Percentiles rank a stretch among this genome's conserved stretches.
These are phyloP conservation scores for Didymella pomorum DNA, from an alignment of 2,329 filamentous ascomycete genomes.

Conservation along the genomic window DNA sequence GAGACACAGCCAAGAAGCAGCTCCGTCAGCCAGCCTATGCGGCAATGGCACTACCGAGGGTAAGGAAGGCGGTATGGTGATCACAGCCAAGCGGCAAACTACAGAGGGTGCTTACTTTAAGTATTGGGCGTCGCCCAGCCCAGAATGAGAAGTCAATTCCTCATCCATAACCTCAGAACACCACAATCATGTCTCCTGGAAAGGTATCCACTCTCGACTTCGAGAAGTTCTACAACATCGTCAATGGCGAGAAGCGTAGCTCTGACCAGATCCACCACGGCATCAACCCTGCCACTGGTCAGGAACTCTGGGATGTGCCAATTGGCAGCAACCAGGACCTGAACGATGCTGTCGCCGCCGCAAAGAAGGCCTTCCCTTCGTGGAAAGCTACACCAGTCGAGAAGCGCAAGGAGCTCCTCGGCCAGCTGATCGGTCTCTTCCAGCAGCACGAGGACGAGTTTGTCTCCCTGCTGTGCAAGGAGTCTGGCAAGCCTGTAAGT, in stretches of 20 bases:
- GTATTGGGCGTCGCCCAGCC: conserved; percentile 7
- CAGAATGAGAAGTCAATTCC: neutral
- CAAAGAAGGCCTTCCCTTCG: conserved; percentile 56
- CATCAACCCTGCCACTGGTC: conserved; percentile 61
- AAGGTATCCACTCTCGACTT: conserved; percentile 52
- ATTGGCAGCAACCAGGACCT: conserved; percentile 59
- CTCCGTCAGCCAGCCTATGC: conserved; percentile 4
- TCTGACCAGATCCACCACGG: conserved; percentile 55
- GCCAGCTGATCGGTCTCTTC: conserved; percentile 39
- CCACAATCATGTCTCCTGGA: conserved; percentile 55
- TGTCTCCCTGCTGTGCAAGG: conserved; percentile 44
- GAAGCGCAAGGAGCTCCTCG: conserved; percentile 45
- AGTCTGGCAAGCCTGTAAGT: conserved; percentile 49
- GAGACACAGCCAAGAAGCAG: conserved; percentile 14
- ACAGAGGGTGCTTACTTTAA: conserved; percentile 11
- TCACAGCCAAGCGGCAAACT: conserved; percentile 4
- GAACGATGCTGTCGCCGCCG: conserved; percentile 59
- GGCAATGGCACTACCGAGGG: conserved; percentile 14
- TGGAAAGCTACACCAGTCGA: conserved; percentile 54
- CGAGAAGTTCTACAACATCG: conserved; percentile 61
- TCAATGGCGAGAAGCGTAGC: conserved; percentile 58
- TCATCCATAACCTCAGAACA: conserved; percentile 1
- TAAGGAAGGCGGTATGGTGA: conserved; percentile 6
- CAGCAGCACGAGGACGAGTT: conserved; percentile 42
- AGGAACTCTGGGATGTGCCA: conserved; percentile 61